Conservation (phyloP, 306 rosid species). For the Ormosia emarginata region DNA sequence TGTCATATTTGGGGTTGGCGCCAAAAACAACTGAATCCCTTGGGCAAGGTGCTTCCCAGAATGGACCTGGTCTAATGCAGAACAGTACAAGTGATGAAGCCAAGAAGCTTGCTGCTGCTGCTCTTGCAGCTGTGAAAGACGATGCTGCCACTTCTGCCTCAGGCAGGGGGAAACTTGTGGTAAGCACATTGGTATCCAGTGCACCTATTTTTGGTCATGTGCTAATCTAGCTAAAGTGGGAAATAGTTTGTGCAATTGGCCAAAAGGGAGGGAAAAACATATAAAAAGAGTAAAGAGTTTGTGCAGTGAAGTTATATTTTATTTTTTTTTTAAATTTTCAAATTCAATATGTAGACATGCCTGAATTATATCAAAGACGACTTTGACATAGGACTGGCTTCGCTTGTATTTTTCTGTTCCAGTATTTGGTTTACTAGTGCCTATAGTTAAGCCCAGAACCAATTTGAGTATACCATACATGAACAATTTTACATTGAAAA, state of each 20-base stretch:
- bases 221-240: slow-evolving; percentile 12
- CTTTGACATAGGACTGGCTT: background rate
- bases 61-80: slow-evolving; percentile 28
- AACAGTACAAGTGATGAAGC: slow-evolving; percentile 57
- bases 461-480: background rate
- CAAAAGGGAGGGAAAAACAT: background rate
- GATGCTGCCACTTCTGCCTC: slow-evolving; percentile 41
- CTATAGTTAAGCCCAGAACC: background rate
- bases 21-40: slow-evolving; percentile 52
- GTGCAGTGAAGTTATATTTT: background rate
- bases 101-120: slow-evolving; percentile 82
- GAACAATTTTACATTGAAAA: background rate
- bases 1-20: slow-evolving; percentile 69
- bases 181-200: slow-evolving; percentile 27
- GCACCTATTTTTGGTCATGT: background rate
- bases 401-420: background rate
- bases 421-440: slow-evolving; percentile 5
- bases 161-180: slow-evolving; percentile 83
- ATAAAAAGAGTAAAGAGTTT: background rate
- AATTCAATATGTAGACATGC: background rate
- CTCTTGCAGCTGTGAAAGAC: slow-evolving; percentile 63
- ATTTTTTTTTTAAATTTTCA: background rate
- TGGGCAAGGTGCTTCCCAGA: slow-evolving; percentile 31
- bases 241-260: background rate
- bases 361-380: background rate